phyloP scores from a whole-genome alignment of 2,329 filamentous ascomycete species.

The Nigrograna mackinnonii region DNA sequence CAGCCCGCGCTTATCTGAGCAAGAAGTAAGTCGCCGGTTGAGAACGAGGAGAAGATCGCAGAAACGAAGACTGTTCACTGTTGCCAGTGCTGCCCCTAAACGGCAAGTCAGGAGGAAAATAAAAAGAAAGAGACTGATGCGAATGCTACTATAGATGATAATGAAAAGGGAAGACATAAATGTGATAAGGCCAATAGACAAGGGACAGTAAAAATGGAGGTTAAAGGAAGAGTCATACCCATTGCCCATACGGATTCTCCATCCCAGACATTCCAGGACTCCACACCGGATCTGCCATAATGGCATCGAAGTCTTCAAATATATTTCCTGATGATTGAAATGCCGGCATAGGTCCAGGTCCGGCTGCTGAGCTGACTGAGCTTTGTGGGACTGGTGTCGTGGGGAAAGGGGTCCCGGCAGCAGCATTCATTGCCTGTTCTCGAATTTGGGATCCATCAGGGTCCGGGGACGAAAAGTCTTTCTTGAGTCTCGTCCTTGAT shows the following conservation, averaged over 20 bases:
- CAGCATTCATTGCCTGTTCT: constrained; percentile 10
- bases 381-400: constrained; percentile 3
- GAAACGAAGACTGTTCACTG: not conserved
- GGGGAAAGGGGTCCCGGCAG: constrained; percentile 3
- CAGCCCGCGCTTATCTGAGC: not conserved
- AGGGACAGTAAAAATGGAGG: constrained; percentile 2
- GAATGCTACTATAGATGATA: too few relatives aligned
- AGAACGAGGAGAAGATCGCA: not conserved
- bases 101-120: constrained; percentile 1
- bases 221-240: constrained; percentile 17
- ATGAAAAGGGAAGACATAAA: constrained; percentile 1
- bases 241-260: constrained; percentile 14
- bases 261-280: constrained; percentile 7
- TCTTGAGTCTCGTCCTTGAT: not conserved
- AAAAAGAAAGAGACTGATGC: not conserved
- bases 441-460: constrained; percentile 6
- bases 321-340: constrained; percentile 17
- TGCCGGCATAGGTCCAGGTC: constrained; percentile 6
- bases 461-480: not conserved
- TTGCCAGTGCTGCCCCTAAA: constrained; percentile 1
- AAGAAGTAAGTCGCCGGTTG: not conserved
- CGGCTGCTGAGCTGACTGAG: too few relatives aligned
- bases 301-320: constrained; percentile 21
- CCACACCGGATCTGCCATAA: constrained; percentile 18
- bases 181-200: constrained; percentile 1